Evolutionary conservation across 139 green algal genomes (phyloP), one percentile per base, ranked within the genome.

Genomic region (Tetraselmis striata): DNA sequence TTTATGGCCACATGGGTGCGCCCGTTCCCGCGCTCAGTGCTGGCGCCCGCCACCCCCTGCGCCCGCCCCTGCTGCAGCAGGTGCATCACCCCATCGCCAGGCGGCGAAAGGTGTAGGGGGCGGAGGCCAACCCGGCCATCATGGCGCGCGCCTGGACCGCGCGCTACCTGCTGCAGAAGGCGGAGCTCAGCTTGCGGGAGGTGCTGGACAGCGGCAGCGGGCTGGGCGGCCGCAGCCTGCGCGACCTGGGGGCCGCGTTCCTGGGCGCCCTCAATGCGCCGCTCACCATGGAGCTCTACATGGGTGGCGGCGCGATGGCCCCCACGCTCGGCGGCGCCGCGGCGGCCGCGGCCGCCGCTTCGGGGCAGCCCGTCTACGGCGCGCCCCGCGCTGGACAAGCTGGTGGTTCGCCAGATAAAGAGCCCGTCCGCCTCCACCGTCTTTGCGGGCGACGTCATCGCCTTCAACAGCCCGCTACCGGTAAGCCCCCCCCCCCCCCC

Each of bases 391-490:
- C 45, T 91, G 0, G 91, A 95, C 30, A 58, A 59, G 1, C 75
- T 93, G 83, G 80, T 97, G 2, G 45, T 97, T 25, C 85, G 93
- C 0, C n/a, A 85, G 29, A 84, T 97, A 11, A 90, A 90, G 0
- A 82, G 87, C 24, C 85, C 89, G 11, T 84, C 78, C 1, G n/a
- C 75, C 18, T 78, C 80, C 59, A 88, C 26, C 26, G 32, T 95
- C 0, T 88, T 85, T 30, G 76, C 82, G 1, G 91, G 90, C 0
- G 92, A 95, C 32, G 85, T 94, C 2, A 87, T 95, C n/a, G 90
- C 89, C 18, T 91, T 94, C 80, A 85, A 87, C 67, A 87, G 80
- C 23, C 87, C 85, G 0, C 80, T 90, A 79, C 77, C 79, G 32
- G 77, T 85, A 59, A 67, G 18, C n/a, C n/a, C n/a, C n/a, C n/a